Evolutionary conservation across 2,329 filamentous ascomycete genomes (phyloP), one percentile per base, ranked within the genome.

Genomic region (Septoria linicola): DNA sequence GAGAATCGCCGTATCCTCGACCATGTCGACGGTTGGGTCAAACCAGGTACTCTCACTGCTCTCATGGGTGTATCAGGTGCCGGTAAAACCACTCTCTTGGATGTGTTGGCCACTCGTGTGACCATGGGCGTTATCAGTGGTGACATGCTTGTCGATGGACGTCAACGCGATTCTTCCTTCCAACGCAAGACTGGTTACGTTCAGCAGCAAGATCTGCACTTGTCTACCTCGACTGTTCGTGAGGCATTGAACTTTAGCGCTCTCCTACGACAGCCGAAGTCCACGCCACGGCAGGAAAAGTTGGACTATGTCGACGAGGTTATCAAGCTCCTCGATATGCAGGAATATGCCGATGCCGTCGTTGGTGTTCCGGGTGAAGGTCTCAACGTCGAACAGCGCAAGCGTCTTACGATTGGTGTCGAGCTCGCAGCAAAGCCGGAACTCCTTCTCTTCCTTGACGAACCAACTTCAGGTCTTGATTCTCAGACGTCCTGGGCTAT

Each of bases 401-500:
- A 85, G 67, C 87, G 89, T 63, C 79, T 96, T 5, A 96, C 91
- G 0, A 96, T 97, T 57, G 92, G 89, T 71, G 91, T 97, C n/a
- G 92, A 97, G 68, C 80, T 97, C 19, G 91, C 89, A 35, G 92
- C 92, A 5, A 96, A 93, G 74, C 92, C 92, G 4, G 84, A 89
- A 34, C 78, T 96, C 45, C 79, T 96, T 55, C 82, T 96, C 40
- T 96, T 96, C 74, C 82, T 96, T 32, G 92, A 97, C 63, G 92
- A 97, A 71, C 92, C 92, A 11, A 96, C 91, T 3, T 96, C 90
- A 21, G 92, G 92, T 76, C 82, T 96, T 16, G 92, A 96, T 71
- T 89, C 84, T 65, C 90, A 96, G 70, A 95, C 91, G 1, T 92
- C 90, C 0, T 96, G 89, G 89, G 88, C 89, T 58, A 96, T 96